Base-by-base conservation (phyloP, 169 alveolate species). In the Nephromyces sp. region DNA sequence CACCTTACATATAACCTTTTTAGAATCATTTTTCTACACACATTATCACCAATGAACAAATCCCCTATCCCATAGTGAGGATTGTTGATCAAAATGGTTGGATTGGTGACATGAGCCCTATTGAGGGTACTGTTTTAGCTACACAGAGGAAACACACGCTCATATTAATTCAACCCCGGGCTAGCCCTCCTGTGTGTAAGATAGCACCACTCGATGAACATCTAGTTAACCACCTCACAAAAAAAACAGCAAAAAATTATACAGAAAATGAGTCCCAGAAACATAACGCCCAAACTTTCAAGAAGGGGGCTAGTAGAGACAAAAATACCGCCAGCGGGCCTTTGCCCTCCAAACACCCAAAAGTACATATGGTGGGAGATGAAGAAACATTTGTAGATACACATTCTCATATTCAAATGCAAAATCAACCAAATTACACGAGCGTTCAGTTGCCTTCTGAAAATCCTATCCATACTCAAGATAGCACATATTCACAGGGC, bases 21-120 rank as follows among this genome's bases (percentile, higher is more conserved):
- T n/a, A n/a, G n/a, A n/a, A n/a, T n/a, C n/a, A n/a, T n/a, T n/a
- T n/a, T n/a, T 5, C 66, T 5, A 5, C 66, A 32, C 34, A 53
- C 66, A 5, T 53, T 2, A 2, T 53, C 24, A 6, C 6, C 29
- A 65, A 65, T 25, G 71, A 65, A 27, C 66, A 62, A 57, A 62
- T 62, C 51, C 68, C 71, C 5, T 65, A 3, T 5, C 43, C 22
- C 15, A 2, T 5, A 15, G 52, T 65, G 2, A 43, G 71, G 2
- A 53, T 65, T 8, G 27, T 65, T 30, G 71, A 65, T 53, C 29
- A 65, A 8, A 65, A 65, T 27, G 71, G 71, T 2, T 65, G 28
- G 5, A 32, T 65, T 27, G 71, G 71, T 8, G 71, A 65, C 62
- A 65, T 65, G 71, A 3, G 53, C 2, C 27, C 71, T 8, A 2